phyloP scores from a whole-genome alignment of 2,329 filamentous ascomycete genomes.

The Cercospora beticola region DNA sequence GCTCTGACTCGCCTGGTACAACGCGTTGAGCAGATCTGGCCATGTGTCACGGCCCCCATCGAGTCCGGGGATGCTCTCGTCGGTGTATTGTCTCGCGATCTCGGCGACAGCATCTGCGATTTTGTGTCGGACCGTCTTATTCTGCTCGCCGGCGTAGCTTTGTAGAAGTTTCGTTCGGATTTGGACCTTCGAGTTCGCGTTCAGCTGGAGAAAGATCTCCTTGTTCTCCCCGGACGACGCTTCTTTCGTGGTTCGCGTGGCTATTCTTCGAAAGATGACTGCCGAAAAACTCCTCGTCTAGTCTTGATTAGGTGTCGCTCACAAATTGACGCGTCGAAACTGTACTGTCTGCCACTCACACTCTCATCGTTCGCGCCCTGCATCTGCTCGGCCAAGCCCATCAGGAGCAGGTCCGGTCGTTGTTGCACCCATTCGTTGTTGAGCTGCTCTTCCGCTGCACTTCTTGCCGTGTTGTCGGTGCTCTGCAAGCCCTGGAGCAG shows the following conservation, averaged over 20 bases:
- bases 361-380: constrained; percentile 70
- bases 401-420: constrained; percentile 82
- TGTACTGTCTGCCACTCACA: constrained; percentile 52
- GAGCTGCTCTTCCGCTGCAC: constrained; percentile 85
- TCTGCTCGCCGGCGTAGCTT: constrained; percentile 69
- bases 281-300: constrained; percentile 88
- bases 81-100: constrained; percentile 89
- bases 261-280: constrained; percentile 90
- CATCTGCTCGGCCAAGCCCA: constrained; percentile 92
- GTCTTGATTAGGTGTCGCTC: constrained; percentile 11
- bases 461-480: constrained; percentile 80
- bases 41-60: constrained; percentile 59
- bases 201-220: constrained; percentile 83
- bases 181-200: constrained; percentile 68
- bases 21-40: constrained; percentile 80
- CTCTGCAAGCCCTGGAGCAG: constrained; percentile 87
- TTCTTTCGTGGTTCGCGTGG: constrained; percentile 82
- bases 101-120: constrained; percentile 97
- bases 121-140: constrained; percentile 81
- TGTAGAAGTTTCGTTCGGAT: constrained; percentile 84
- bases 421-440: constrained; percentile 84
- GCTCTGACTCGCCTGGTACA: constrained; percentile 90
- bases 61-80: constrained; percentile 53
- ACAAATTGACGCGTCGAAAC: not conserved
- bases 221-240: constrained; percentile 64